Base-by-base conservation (phyloP, 805 yeast genomes). In the Monosporozyma aquatica region DNA sequence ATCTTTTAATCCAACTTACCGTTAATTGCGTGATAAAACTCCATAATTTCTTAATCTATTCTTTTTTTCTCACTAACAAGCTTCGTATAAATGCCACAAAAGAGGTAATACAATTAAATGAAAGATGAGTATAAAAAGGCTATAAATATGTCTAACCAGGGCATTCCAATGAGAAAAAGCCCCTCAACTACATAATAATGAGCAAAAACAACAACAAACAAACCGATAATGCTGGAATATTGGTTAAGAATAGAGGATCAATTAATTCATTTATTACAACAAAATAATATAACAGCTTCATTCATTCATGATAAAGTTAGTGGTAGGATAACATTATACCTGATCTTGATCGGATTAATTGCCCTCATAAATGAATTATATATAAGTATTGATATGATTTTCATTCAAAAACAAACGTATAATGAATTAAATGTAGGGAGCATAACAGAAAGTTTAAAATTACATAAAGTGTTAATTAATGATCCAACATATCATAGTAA, bases 311-410 rank as follows among this genome's bases (percentile, higher is more conserved):
- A 47, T 32, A 36, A 39, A 30, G 33, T 56, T 3, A 61, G 65
- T 47, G 62, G 62, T 14, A 49, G 66, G 45, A 62, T 62, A 23
- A 61, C 67, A 5, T 40, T 61, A 40, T 57, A 55, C 38, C 43
- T 62, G 10, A 28, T 61, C 22, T 46, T 58, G 1, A 46, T 62
- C 11, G 67, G 67, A 3, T 41, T 52, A 4, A 36, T 62, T 38
- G 65, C 67, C 15, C 48, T 61, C 22, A 44, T 61, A 13, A 60
- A 62, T 40, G 67, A 62, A 39, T 29, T 61, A 5, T 61, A 52
- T 38, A 56, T 62, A 17, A 59, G 58, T 8, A 50, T 60, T 21
- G 64, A 61, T 41, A 62, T 62, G 67, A 54, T 52, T 21, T 49
- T 56, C 24, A 38, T 58, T 25, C 61, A 58, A 30, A 61, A 55